A percentile compares a stretch with the other conserved stretches of the same genome.
Evolutionary conservation across 352 stramenopile genomes (phyloP).

Genomic region (Blastocystis sp.): DNA sequence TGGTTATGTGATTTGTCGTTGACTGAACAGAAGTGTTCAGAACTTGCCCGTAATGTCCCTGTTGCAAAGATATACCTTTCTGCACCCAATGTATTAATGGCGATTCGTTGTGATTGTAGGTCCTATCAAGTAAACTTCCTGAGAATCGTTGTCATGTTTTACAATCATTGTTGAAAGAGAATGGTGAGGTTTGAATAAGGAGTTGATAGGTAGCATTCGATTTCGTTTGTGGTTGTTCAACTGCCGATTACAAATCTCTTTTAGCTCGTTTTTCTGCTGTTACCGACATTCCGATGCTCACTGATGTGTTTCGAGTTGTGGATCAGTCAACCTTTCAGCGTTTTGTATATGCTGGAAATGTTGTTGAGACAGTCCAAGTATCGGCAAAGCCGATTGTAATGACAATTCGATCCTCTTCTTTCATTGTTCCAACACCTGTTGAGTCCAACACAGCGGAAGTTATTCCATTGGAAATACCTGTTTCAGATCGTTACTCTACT

Average conservation of each 20-base stretch:
- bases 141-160: not conserved
- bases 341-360: constrained; percentile 77
- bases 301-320: constrained; percentile 85
- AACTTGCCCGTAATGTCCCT: not conserved
- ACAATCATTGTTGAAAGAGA: not conserved
- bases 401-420: constrained; percentile 11
- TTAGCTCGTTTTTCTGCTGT: constrained; percentile 85
- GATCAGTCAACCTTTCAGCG: constrained; percentile 86
- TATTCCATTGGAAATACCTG: constrained; percentile 54
- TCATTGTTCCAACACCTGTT: not conserved
- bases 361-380: constrained; percentile 70
- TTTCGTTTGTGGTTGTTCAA: constrained; percentile 85
- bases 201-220: constrained; percentile 70
- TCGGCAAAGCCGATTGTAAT: not conserved
- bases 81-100: not conserved
- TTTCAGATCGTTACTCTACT: not conserved
- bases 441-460: constrained; percentile 76
- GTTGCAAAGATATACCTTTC: not conserved
- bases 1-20: not conserved
- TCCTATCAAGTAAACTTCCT: not conserved
- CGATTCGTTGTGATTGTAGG: not conserved
- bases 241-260: constrained; percentile 92
- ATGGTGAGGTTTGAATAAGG: not conserved
- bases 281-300: constrained; percentile 85
- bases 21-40: not conserved